Evolutionary conservation across 2,329 filamentous ascomycete genomes (phyloP), one percentile per base, ranked within the genome.

Genomic region (Diaporthe aspalathi): DNA sequence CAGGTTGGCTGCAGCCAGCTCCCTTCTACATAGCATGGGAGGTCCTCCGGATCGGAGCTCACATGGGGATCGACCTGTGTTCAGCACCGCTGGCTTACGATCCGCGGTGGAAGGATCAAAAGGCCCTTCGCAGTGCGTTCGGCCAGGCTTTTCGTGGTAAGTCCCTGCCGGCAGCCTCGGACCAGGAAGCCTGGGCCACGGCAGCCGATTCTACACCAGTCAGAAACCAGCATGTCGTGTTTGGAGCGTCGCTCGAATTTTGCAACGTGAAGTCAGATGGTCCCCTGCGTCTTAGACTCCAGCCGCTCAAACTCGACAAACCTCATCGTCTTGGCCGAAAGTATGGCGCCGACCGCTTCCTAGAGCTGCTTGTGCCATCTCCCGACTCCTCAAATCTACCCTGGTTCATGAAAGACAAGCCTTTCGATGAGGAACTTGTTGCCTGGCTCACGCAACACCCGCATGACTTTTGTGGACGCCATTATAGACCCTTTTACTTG

Each of bases 341-440:
- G 5, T 90, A 90, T 73, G 89, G 89, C 0, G 78, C 84, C 0
- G 89, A 91, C 73, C 83, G 89, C 0, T 90, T 90, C 56, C 72
- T 91, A 1, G 87, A 91, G 67, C 70, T 91, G 0, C 76, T 84
- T 5, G 80, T 90, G 6, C 88, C 89, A 0, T 82, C 82, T 0
- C 80, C 84, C 0, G 79, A 76, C 1, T 78, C 77, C 0, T 78
- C 75, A 2, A 74, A 79, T 2, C 75, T 77, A 0, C 78, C 81
- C 0, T 63, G 73, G 0, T 62, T 79, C 0, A 70, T 82, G 20
- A 75, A 83, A 1, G 76, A 81, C 3, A 78, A 79, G 0, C 73
- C 76, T 0, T 79, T 79, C 0, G 73, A 78, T 1, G 74, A 82
- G 0, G 74, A 80, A 0, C 76, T 86, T 35, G 79, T 84, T 8